These are phyloP conservation scores for Colletotrichum endophyticum DNA, from an alignment of 2,329 filamentous ascomycete genomes.

Conservation along the genomic window DNA sequence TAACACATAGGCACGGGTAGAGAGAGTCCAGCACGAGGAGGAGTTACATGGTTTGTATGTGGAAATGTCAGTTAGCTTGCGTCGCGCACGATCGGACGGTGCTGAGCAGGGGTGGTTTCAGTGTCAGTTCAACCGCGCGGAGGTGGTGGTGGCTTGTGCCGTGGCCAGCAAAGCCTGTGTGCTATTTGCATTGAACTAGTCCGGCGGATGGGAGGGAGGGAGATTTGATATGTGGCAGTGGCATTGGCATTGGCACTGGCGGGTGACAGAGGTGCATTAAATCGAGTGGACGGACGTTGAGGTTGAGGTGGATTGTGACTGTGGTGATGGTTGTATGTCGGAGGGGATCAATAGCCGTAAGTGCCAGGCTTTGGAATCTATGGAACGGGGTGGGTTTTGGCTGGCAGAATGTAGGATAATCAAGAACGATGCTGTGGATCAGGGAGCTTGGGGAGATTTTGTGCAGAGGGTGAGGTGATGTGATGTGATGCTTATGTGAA, in stretches of 20 bases:
- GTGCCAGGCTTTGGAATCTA: neutral
- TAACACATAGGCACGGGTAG: neutral
- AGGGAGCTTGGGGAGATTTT: neutral
- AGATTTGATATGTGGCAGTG: neutral
- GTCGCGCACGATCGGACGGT: neutral
- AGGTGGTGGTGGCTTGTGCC: neutral
- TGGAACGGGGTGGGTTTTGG: neutral
- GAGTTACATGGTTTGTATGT: neutral
- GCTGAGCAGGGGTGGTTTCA: neutral
- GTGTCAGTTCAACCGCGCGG: neutral
- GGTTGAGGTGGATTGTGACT: neutral
- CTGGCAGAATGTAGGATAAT: neutral
- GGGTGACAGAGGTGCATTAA: neutral
- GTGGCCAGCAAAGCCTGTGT: neutral
- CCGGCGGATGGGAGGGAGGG: neutral
- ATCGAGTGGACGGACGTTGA: neutral
- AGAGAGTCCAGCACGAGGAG: neutral
- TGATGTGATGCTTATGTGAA: neutral
- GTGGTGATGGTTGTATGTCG: neutral
- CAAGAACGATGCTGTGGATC: neutral
- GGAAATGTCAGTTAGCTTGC: neutral
- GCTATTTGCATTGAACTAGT: neutral
- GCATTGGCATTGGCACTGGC: neutral
- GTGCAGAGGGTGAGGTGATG: neutral
- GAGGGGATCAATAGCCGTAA: neutral